phyloP scores from a whole-genome alignment of 805 yeast species.

The Barnettozyma sp. region DNA sequence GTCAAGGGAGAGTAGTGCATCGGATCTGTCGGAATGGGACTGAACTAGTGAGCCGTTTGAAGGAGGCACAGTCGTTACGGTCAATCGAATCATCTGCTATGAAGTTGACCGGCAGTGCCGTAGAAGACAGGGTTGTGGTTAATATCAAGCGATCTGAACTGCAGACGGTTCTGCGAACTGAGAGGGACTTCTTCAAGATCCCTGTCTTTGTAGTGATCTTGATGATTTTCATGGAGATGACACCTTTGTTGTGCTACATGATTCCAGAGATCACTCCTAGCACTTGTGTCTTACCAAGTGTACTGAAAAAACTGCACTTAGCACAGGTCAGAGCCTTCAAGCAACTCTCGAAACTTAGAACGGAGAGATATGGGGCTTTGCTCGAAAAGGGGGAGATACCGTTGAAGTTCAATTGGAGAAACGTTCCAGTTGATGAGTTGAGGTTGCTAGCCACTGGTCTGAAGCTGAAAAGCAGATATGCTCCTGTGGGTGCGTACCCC shows the following conservation, averaged over 20 bases:
- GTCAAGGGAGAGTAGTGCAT: conserved; percentile 7
- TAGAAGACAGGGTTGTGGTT: conserved; percentile 22
- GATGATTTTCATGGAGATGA: conserved; percentile 44
- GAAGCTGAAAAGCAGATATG: conserved; percentile 33
- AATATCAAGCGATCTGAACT: conserved; percentile 39
- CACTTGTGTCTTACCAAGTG: conserved; percentile 48
- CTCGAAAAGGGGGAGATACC: conserved; percentile 25
- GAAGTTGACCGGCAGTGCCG: background rate
- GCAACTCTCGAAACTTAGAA: conserved; percentile 14
- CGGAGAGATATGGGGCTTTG: conserved; percentile 10
- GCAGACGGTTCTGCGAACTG: conserved; percentile 39
- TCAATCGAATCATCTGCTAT: conserved; percentile 13
- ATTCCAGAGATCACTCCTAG: conserved; percentile 52
- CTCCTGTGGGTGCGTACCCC: conserved; percentile 35
- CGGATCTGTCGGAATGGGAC: conserved; percentile 17
- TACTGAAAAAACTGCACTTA: conserved; percentile 28
- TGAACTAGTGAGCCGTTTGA: conserved; percentile 30
- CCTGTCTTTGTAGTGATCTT: conserved; percentile 46
- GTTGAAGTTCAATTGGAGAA: conserved; percentile 39
- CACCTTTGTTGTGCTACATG: conserved; percentile 45
- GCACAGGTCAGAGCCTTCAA: conserved; percentile 21
- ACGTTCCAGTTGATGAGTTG: conserved; percentile 34
- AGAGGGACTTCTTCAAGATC: conserved; percentile 39
- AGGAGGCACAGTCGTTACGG: conserved; percentile 31
- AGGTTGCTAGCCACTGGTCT: conserved; percentile 31